These are phyloP conservation scores for Penicillium verrucosum DNA, from an alignment of 2,329 filamentous ascomycete species.

Conservation along the genomic window DNA sequence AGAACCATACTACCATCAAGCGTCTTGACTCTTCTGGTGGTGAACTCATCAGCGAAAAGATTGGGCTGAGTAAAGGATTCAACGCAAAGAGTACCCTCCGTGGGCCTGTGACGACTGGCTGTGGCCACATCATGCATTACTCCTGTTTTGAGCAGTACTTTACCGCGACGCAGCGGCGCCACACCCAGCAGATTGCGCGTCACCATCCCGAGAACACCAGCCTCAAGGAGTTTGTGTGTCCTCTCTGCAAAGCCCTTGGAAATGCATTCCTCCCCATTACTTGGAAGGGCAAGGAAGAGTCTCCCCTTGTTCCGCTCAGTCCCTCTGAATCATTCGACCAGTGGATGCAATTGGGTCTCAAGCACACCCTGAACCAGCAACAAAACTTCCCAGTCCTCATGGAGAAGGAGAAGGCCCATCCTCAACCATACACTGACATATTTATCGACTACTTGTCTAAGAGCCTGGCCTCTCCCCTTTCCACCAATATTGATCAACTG, in stretches of 20 bases:
- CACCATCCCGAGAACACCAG: slow-evolving; percentile 82
- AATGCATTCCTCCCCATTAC: slow-evolving; percentile 93
- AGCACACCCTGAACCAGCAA: slow-evolving; percentile 45
- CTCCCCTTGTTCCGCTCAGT: slow-evolving; percentile 70
- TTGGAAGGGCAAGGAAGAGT: slow-evolving; percentile 89
- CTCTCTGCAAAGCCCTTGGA: slow-evolving; percentile 91
- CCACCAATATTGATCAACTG: slow-evolving; percentile 40
- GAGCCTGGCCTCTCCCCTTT: slow-evolving; percentile 50
- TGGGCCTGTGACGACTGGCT: slow-evolving; percentile 84
- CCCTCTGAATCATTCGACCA: slow-evolving; percentile 60
- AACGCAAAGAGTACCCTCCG: slow-evolving; percentile 62
- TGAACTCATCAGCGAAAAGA: slow-evolving; percentile 68
- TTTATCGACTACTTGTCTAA: slow-evolving; percentile 52
- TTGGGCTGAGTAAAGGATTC: slow-evolving; percentile 87
- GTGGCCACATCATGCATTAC: slow-evolving; percentile 98
- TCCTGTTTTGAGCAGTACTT: slow-evolving; percentile 91
- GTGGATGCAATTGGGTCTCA: slow-evolving; percentile 64
- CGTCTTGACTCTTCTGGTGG: slow-evolving; percentile 73
- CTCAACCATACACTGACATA: slow-evolving; percentile 45
- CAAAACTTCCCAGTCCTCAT: slow-evolving; percentile 47
- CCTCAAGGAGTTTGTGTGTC: slow-evolving; percentile 89
- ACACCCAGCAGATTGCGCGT: slow-evolving; percentile 87
- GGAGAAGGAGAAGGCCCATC: slow-evolving; percentile 34
- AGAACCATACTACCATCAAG: slow-evolving; percentile 74
- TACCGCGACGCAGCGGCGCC: slow-evolving; percentile 75